Evolutionary conservation across 23 red algal species (phyloP).

Genomic region (Cyanidioschyzon merolae): DNA sequence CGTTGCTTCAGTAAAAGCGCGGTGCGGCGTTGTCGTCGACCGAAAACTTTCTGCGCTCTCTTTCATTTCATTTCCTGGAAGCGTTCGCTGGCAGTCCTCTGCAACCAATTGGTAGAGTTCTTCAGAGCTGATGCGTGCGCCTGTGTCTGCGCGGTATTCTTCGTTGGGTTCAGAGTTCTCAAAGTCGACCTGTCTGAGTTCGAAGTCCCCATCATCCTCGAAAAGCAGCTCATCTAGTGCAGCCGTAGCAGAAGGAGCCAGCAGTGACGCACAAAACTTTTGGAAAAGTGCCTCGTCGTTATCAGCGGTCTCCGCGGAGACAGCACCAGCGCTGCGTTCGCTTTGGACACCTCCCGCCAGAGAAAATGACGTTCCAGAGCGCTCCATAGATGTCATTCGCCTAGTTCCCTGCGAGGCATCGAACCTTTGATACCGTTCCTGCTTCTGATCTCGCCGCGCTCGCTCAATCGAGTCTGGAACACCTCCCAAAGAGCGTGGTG

Average conservation of each 20-base stretch:
- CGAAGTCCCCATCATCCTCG: constrained; percentile 11
- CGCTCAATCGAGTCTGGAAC: no score
- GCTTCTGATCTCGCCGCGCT: no score
- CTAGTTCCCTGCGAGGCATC: no score
- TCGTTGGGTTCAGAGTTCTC: not conserved
- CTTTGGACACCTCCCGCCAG: no score
- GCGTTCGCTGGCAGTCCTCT: not conserved
- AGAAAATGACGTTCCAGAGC: no score
- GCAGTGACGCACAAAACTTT: not conserved
- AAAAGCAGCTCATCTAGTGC: not conserved
- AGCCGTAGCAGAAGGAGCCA: not conserved
- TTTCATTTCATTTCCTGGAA: not conserved
- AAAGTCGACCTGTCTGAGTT: not conserved
- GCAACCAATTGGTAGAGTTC: not conserved
- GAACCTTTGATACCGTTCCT: no score
- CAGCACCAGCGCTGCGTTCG: no score
- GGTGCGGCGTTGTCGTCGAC: not conserved
- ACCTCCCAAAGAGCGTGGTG: no score
- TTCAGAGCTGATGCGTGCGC: constrained; percentile 4
- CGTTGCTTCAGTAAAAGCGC: not conserved
- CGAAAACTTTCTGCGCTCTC: not conserved
- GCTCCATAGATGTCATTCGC: no score
- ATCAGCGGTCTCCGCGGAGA: not conserved
- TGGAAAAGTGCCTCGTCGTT: not conserved
- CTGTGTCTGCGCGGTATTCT: not conserved